Percentiles rank a stretch among this genome's conserved stretches.
Conservation (phyloP, 139 green algal species). For the Gonium pectorale region DNA sequence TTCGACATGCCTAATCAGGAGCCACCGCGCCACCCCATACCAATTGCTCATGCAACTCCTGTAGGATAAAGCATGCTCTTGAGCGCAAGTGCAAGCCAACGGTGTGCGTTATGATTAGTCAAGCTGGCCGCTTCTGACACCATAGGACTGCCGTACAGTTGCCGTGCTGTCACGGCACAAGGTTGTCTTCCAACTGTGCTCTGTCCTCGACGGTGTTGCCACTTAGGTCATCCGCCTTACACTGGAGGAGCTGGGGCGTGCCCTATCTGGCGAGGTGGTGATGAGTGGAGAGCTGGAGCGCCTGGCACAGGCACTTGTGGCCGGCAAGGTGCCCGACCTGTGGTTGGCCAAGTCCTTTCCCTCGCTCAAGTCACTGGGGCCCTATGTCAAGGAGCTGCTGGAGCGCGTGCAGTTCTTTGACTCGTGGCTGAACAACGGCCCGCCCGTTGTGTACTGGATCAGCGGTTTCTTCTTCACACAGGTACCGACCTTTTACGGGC, state of each 20-base stretch:
- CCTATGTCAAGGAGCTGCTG: conserved; percentile 80
- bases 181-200: too few relatives aligned
- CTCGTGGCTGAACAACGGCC: conserved; percentile 72
- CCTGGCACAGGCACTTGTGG: conserved; percentile 53
- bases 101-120: too few relatives aligned
- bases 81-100: too few relatives aligned
- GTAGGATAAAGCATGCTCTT: too few relatives aligned
- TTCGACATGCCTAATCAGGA: too few relatives aligned
- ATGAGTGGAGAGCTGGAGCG: conserved; percentile 82
- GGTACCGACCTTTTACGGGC: conserved; percentile 38
- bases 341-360: conserved; percentile 83
- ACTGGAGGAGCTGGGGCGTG: conserved; percentile 69
- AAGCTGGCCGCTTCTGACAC: too few relatives aligned
- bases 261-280: conserved; percentile 60
- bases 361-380: conserved; percentile 76
- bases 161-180: too few relatives aligned
- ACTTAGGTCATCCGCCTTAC: conserved; percentile 62
- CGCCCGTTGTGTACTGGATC: conserved; percentile 79
- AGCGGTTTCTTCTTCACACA: conserved; percentile 90
- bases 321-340: conserved; percentile 77
- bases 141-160: too few relatives aligned
- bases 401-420: conserved; percentile 72
- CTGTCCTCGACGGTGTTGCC: not conserved
- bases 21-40: too few relatives aligned
- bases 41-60: too few relatives aligned